Base-by-base conservation (phyloP, 1,139 yeast species). In the Sugiyamaella japonica region DNA sequence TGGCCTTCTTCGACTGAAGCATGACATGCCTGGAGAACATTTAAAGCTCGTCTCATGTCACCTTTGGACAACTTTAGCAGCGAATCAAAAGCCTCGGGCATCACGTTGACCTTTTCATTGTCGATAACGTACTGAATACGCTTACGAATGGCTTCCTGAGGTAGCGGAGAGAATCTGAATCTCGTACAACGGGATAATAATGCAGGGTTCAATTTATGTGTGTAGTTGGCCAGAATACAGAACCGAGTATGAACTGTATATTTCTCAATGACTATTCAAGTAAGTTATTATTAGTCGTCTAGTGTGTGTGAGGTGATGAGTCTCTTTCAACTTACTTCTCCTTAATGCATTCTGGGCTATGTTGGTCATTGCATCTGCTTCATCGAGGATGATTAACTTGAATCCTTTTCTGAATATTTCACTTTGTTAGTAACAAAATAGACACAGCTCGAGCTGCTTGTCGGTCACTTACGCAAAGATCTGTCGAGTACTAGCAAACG, bases 301-400 rank as follows among this genome's bases (percentile, higher is more conserved):
- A n/a, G n/a, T n/a, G n/a, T n/a, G n/a, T n/a, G n/a, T n/a, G n/a
- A n/a, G n/a, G n/a, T n/a, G n/a, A n/a, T n/a, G n/a, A n/a, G n/a
- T n/a, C n/a, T n/a, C n/a, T n/a, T n/a, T n/a, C n/a, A n/a, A 81
- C 83, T 58, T 54, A 66, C 69, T 73, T 50, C 99, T 76, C 71
- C 99, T 81, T 60, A 95, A 76, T 1, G 99, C 97, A 69, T 93
- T 93, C 70, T 95, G 97, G 0, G 99, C 99, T 8, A 87, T 96
- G 57, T 87, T 85, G 1, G 99, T 93, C 99, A 95, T 95, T 45
- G 99, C 96, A 72, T 95, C 99, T 0, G 99, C 99, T 73, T 95
- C 99, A 73, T 95, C 99, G 61, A 95, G 76, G 36, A 95, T 89
- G 57, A 95, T 86, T 62, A 95, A 76, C 67, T 95, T 95, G 77